These are phyloP conservation scores for Nothomitra cinnamomea DNA, from an alignment of 2,329 filamentous ascomycete species.

Conservation along the genomic window DNA sequence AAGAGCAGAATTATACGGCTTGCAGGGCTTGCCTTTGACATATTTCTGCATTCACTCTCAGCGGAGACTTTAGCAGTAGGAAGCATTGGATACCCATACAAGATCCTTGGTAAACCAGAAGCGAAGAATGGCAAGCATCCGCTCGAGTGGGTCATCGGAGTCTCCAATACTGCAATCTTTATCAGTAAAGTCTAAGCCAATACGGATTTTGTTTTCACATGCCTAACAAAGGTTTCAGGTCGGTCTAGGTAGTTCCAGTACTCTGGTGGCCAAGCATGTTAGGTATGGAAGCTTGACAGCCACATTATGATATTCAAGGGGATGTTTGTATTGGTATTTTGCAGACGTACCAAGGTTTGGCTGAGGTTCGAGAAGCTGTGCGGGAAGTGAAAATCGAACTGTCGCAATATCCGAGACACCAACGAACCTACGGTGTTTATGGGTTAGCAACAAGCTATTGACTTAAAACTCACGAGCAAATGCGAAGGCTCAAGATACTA, in stretches of 20 bases:
- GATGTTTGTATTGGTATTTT: background rate
- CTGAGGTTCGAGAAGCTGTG: conserved; percentile 86
- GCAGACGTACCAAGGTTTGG: conserved; percentile 56
- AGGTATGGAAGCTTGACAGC: background rate
- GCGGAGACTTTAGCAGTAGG: conserved; percentile 10
- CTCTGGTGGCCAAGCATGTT: conserved; percentile 35
- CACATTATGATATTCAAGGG: background rate
- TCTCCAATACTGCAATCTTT: conserved; percentile 50
- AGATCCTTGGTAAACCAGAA: conserved; percentile 99
- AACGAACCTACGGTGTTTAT: conserved; percentile 53
- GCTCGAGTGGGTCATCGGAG: conserved; percentile 76
- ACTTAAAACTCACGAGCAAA: background rate
- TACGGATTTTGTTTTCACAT: conserved; percentile 12
- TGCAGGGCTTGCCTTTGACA: conserved; percentile 94
- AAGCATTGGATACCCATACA: conserved; percentile 23
- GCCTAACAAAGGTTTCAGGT: conserved; percentile 71
- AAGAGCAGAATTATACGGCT: conserved; percentile 93
- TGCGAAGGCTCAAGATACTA: background rate
- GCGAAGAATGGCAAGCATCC: conserved; percentile 83
- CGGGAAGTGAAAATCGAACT: conserved; percentile 88
- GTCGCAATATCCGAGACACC: conserved; percentile 90
- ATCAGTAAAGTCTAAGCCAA: background rate
- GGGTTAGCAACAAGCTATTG: background rate
- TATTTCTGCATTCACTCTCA: conserved; percentile 52
- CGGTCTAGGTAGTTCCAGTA: conserved; percentile 98